Conservation (phyloP, 1,284 basidiomycete genomes). For the Phenoliferia sp. region DNA sequence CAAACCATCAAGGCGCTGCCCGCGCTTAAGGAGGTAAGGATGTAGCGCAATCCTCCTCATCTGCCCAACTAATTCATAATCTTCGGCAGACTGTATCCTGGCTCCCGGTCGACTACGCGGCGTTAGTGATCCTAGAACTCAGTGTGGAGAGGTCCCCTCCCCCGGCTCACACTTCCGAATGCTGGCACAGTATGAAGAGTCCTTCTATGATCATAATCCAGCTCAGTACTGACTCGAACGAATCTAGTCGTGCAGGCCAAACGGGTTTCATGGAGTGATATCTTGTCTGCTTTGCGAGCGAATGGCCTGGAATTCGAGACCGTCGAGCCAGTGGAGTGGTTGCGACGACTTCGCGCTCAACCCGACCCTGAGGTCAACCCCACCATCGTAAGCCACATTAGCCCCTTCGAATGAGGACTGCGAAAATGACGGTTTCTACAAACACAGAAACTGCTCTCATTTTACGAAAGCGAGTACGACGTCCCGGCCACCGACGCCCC, state of each 20-base stretch:
- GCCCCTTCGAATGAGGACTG: background rate
- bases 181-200: slow-evolving; percentile 41
- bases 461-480: slow-evolving; percentile 6
- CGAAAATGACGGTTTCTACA: background rate
- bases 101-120: slow-evolving; percentile 58
- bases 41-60: background rate
- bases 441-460: slow-evolving; percentile 11
- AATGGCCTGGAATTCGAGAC: slow-evolving; percentile 67
- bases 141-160: slow-evolving; percentile 43
- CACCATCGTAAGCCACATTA: background rate
- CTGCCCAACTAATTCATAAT: slow-evolving; percentile 28
- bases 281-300: slow-evolving; percentile 58
- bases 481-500: background rate
- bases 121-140: slow-evolving; percentile 52
- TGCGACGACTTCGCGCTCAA: slow-evolving; percentile 44
- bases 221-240: slow-evolving; percentile 4
- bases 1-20: slow-evolving; percentile 51
- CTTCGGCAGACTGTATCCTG: slow-evolving; percentile 50
- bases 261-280: slow-evolving; percentile 49
- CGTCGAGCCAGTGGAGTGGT: slow-evolving; percentile 58
- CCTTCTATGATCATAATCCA: slow-evolving; percentile 11
- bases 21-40: slow-evolving; percentile 45
- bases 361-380: slow-evolving; percentile 17
- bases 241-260: slow-evolving; percentile 24
- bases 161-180: slow-evolving; percentile 48